Percentiles rank a stretch among this genome's conserved stretches.
These are phyloP conservation scores for Bryoerythrophyllum caledonicum DNA, from an alignment of 225 moss, liverwort and hornwort species.

Conservation along the genomic window DNA sequence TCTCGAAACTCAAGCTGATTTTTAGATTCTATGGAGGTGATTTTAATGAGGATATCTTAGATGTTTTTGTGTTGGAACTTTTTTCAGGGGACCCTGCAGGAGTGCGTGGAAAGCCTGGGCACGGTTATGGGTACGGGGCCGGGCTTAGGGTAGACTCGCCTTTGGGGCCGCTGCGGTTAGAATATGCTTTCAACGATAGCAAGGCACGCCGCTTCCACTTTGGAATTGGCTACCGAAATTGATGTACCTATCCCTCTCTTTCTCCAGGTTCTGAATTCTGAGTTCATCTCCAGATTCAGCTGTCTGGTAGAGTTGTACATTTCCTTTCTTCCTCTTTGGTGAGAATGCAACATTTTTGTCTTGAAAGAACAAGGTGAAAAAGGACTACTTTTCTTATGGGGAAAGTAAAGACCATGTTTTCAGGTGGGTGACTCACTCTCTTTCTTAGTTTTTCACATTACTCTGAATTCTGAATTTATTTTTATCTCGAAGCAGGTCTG, in stretches of 20 bases:
- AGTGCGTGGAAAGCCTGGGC: conserved; percentile 92
- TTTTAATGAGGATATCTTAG: too few relatives aligned
- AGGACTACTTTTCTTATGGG: too few relatives aligned
- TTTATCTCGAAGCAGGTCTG: conserved; percentile 1
- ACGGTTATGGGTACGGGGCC: conserved; percentile 95
- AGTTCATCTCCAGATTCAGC: conserved; percentile 21
- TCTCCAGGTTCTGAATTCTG: conserved; percentile 14
- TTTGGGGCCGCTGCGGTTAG: conserved; percentile 90
- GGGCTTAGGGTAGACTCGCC: conserved; percentile 98
- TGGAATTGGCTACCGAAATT: conserved; percentile 96
- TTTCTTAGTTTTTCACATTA: too few relatives aligned
- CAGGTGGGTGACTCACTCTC: too few relatives aligned
- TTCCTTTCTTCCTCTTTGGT: not conserved
- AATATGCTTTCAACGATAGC: conserved; percentile 94
- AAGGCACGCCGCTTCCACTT: conserved; percentile 93
- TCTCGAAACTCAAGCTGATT: too few relatives aligned
- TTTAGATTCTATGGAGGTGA: too few relatives aligned
- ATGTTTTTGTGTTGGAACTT: too few relatives aligned
- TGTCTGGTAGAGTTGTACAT: conserved; percentile 25
- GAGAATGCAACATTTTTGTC: conserved; percentile 5
- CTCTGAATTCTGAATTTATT: not conserved
- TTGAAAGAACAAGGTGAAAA: too few relatives aligned
- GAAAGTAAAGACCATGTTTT: too few relatives aligned
- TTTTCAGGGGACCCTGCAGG: conserved; percentile 90
- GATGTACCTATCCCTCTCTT: conserved; percentile 28